phyloP scores from a whole-genome alignment of 2,329 filamentous ascomycete species.

The Aspergillus sojae region DNA sequence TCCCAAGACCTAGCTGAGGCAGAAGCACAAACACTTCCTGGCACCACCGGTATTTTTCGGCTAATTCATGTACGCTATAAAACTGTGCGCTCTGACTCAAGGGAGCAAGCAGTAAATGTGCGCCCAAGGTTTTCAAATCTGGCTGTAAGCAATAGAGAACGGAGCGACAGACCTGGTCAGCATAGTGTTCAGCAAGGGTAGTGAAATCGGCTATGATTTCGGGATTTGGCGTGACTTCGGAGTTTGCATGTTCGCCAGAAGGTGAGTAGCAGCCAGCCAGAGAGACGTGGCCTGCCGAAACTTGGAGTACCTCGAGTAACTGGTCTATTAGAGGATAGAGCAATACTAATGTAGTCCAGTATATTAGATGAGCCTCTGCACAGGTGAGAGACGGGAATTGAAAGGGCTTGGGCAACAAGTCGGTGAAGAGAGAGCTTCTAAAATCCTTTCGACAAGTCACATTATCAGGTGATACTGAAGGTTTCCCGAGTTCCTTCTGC shows the following conservation, averaged over 20 bases:
- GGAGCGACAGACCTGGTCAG: constrained; percentile 22
- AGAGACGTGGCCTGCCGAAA: constrained; percentile 2
- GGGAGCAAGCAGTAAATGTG: constrained; percentile 21
- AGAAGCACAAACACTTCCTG: constrained; percentile 22
- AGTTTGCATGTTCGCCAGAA: background rate
- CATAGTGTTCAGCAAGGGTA: constrained; percentile 22
- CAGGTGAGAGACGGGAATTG: constrained; percentile 20
- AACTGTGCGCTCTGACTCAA: constrained; percentile 24
- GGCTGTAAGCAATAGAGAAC: constrained; percentile 22
- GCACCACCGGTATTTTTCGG: constrained; percentile 22
- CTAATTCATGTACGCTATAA: constrained; percentile 16
- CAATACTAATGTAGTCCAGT: constrained; percentile 20
- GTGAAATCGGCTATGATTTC: constrained; percentile 13
- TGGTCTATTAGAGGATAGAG: constrained; percentile 26
- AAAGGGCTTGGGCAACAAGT: constrained; percentile 15
- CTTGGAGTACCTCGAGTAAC: constrained; percentile 15
- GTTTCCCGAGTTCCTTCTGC: constrained; percentile 20
- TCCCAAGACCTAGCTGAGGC: constrained; percentile 19
- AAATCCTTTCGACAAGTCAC: constrained; percentile 13
- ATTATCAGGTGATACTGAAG: constrained; percentile 8
- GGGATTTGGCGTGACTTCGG: background rate
- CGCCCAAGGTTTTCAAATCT: constrained; percentile 23
- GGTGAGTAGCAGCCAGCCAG: constrained; percentile 4
- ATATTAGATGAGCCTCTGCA: constrained; percentile 21
- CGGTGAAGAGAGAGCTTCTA: constrained; percentile 13